Evolutionary conservation across 2,329 filamentous ascomycete species (phyloP).

Genomic region (Diaporthe longicolla): DNA sequence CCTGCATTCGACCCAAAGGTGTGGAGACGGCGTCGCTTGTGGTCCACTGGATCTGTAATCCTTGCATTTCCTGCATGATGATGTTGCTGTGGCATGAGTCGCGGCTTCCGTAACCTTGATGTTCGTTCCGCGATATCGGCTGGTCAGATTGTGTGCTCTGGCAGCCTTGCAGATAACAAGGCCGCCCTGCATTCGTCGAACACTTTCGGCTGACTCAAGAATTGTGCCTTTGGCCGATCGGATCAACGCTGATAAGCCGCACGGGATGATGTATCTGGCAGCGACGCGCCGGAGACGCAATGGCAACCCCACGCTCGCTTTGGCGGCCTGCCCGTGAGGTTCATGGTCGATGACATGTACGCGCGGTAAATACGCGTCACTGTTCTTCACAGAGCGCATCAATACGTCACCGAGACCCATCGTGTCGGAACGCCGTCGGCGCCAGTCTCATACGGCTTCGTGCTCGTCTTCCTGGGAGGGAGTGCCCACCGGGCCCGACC

Average conservation of each 20-base stretch:
- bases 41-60: constrained; percentile 31
- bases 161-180: constrained; percentile 32
- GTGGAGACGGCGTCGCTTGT: constrained; percentile 39
- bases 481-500: constrained; percentile 77
- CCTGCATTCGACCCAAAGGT: constrained; percentile 35
- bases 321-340: background rate
- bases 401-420: constrained; percentile 60
- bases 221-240: background rate
- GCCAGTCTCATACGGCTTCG: constrained; percentile 69
- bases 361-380: background rate
- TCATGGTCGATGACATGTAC: background rate
- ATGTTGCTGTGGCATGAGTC: constrained; percentile 42
- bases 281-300: background rate
- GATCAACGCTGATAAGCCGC: constrained; percentile 13
- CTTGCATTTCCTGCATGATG: constrained; percentile 39
- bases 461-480: constrained; percentile 71
- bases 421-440: constrained; percentile 71
- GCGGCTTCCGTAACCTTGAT: constrained; percentile 16
- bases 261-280: constrained; percentile 2
- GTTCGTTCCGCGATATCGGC: constrained; percentile 39
- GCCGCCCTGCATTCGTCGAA: constrained; percentile 19
- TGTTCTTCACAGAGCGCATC: background rate
- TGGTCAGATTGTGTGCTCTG: background rate
- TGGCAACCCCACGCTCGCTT: constrained; percentile 2
- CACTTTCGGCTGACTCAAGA: constrained; percentile 1